Evolutionary conservation across 257 asterid genomes (phyloP), one percentile per base, ranked within the genome.

Genomic region (Haberlea rhodopensis): DNA sequence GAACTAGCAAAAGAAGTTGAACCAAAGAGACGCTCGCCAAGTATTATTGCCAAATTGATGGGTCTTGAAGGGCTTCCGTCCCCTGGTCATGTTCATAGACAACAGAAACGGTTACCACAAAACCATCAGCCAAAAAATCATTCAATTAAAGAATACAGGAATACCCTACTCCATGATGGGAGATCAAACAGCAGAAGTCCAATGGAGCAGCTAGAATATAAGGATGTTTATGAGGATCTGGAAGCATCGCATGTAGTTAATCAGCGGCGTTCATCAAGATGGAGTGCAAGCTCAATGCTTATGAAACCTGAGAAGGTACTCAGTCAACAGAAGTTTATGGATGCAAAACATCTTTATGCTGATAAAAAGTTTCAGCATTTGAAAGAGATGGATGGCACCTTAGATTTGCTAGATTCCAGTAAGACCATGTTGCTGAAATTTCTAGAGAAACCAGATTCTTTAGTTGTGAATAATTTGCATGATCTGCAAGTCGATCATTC

Each of bases 61-160:
- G 97, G 96, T 60, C 82, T 90, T 15, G 99, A 87, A 64, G 88
- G 87, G 60, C 76, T 86, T 61, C 95, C 90, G 28, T 75, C 89
- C 57, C 87, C 86, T 0, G 75, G 84, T 77, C 78, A 70, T 61
- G 75, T 78, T 71, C 79, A 78, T 45, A 71, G 83, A 72, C 92
- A 79, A 52, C 87, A 77, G 45, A 79, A 82, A 60, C 70, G 66
- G 73, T 57, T 67, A 60, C 71, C 79, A 1, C 90, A 79, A 45
- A 79, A 72, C 75, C 71, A 60, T 74, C 85, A 74, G 51, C 83
- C 68, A 51, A 69, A 57, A 70, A 66, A 57, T 63, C 74, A 56
- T 57, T 65, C 80, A 32, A 21, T n/a, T 55, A 68, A 66, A 27
- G 28, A 29, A 43, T 78, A 61, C 5, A 60, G 61, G 66, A 76